Base-by-base conservation (phyloP, 331 rosid genomes). In the Quercus tomentella region DNA sequence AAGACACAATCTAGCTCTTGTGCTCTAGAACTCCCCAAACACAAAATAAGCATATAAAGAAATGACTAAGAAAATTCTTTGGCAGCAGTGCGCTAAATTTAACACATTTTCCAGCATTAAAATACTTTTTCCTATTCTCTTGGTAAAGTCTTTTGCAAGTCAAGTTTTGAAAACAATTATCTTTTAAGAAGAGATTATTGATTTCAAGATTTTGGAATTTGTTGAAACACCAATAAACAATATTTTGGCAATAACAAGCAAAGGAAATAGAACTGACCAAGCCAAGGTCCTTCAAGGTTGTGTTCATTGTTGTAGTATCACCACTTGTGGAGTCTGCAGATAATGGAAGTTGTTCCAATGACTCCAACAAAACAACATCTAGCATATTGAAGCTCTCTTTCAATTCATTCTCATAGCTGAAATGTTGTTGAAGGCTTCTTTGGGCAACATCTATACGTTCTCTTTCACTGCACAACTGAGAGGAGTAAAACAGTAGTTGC, bases 231-330 rank as follows among this genome's bases (percentile, higher is more conserved):
- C 21, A 33, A 11, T 60, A 26, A 20, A 37, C 20, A 37, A 62
- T 26, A 25, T 9, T 56, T 63, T 72, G 22, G 6, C 17, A 7
- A 28, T 72, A 43, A 31, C 23, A 69, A 43, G 26, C 18, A 15
- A 2, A 16, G 33, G 23, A 35, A 76, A 69, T 7, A n/a, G 6
- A 45, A 57, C 82, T 85, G 73, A 93, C 97, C 86, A 95, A 79
- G 74, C 93, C 99, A 75, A 93, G 89, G 55, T 86, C 89, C 68
- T 87, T 83, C 79, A 89, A 86, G 62, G 91, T 90, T 23, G 18
- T 18, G 22, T 58, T 70, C 21, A 22, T 55, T 72, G 84, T 52
- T 58, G 78, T 67, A 17, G 15, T 56, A 21, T 70, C 81, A 55
- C 82, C 72, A 33, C 83, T 72, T 7, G 80, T 66, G 31, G 57